A percentile compares a stretch with the other conserved stretches of the same genome.
Conservation (phyloP, 129 eudicot genomes). For the Smallanthus sonchifolius region DNA sequence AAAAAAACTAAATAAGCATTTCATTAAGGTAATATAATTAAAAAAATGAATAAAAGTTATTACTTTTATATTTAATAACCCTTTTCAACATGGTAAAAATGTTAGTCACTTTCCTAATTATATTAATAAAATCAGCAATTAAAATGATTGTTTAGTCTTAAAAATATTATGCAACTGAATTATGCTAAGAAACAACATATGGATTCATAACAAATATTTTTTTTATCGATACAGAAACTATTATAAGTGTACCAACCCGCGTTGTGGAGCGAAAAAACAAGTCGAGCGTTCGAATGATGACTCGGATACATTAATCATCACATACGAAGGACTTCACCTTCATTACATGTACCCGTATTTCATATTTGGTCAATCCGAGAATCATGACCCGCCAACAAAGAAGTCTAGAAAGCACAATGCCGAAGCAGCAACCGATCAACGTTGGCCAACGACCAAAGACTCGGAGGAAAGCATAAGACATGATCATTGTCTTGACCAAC, state of each 20-base stretch:
- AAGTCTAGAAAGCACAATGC: slow-evolving; percentile 31
- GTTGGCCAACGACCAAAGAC: neutral
- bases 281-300: slow-evolving; percentile 74
- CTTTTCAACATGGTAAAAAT: neutral
- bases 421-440: neutral
- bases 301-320: slow-evolving; percentile 66
- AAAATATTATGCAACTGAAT: neutral
- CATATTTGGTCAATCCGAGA: slow-evolving; percentile 22
- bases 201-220: neutral
- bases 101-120: neutral
- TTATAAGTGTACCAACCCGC: slow-evolving; percentile 83
- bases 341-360: slow-evolving; percentile 75
- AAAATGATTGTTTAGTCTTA: too few relatives aligned
- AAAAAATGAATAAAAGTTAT: neutral
- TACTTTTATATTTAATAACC: neutral
- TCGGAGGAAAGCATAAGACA: slow-evolving; percentile 2
- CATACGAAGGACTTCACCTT: slow-evolving; percentile 94
- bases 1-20: too few relatives aligned
- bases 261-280: slow-evolving; percentile 85
- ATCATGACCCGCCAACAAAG: slow-evolving; percentile 23
- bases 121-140: neutral
- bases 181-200: neutral
- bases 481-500: neutral
- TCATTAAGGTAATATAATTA: neutral
- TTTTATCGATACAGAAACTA: slow-evolving; percentile 59